Evolutionary conservation across 805 yeast species (phyloP), one percentile per base, ranked within the genome.

Genomic region (Alloascoidea africana): DNA sequence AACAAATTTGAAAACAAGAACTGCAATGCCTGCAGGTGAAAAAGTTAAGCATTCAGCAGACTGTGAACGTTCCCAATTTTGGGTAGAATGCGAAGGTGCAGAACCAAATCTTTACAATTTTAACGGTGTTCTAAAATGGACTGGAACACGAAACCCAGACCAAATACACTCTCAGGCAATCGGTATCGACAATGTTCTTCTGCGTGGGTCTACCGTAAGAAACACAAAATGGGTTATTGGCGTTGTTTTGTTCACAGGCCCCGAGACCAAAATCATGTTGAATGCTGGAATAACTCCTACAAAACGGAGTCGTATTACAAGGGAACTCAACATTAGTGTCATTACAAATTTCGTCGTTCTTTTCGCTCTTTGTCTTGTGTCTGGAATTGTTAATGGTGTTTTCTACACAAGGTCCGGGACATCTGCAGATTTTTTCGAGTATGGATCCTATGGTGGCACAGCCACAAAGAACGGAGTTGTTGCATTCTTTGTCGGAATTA

Each of bases 201-300:
- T 82, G 36, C 65, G 93, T 55, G 93, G 91, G 4, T 72, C 77
- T 33, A 67, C 81, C 4, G 59, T 81, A 41, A 63, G 89, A 52
- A 81, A 81, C 54, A 77, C 89, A 2, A 70, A 72, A 44, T 81
- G 87, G 86, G 80, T 65, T 2, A 63, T 82, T 39, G 85, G 89
- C 17, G 52, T 74, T 17, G 87, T 76, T 3, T 65, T 77, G n/a
- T 79, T 76, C 52, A 81, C 93, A 2, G 93, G 93, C 39, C 52
- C 56, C 27, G 89, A 81, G 48, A 66, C 86, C 8, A 82, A 81
- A 55, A 76, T 82, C 41, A 76, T 81, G 76, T 57, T 82, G 43
- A 81, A 82, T 52, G 66, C 87, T 2, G 91, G 91, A 37, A 65
- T 69, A 17, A 80, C 91, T 0, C 93, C 93, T 5, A 72, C 78